These are phyloP conservation scores for Parmales sp. DNA, from an alignment of 108 stramenopile genomes.

Conservation along the genomic window DNA sequence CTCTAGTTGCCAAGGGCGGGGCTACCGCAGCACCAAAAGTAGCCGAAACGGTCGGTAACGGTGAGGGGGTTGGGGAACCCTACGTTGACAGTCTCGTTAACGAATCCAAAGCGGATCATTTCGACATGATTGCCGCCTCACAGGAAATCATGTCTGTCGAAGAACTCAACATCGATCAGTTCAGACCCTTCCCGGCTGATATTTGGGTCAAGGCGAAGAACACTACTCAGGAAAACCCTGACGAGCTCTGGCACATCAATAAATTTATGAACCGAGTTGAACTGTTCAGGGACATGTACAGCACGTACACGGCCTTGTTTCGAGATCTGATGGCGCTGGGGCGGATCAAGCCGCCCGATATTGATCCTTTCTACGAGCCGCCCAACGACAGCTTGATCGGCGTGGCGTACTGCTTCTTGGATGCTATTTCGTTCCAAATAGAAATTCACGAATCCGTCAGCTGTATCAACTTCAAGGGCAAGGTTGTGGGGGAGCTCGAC, in stretches of 20 bases:
- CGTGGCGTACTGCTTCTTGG: constrained; percentile 5
- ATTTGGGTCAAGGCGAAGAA: constrained; percentile 6
- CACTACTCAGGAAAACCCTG: not conserved
- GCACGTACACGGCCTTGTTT: not conserved
- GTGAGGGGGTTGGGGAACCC: no score
- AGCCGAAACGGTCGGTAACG: no score
- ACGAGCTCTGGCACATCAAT: constrained; percentile 10
- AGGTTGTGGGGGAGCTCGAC: not conserved
- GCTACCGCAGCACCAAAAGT: not conserved
- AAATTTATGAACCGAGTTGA: not conserved
- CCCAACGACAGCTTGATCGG: constrained; percentile 5
- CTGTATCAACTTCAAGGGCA: not conserved
- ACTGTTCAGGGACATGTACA: not conserved
- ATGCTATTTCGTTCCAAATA: not conserved
- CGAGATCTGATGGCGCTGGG: not conserved
- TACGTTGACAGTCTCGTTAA: no score
- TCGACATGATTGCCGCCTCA: not conserved
- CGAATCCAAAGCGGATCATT: no score
- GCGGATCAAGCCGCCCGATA: not conserved
- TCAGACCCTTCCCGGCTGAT: not conserved
- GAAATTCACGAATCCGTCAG: constrained; percentile 3
- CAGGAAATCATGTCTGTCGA: not conserved
- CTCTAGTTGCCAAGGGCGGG: not conserved
- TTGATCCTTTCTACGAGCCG: constrained; percentile 6
- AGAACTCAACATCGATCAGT: not conserved